Conservation (phyloP, 2,329 filamentous ascomycete genomes). For the Pseudogymnoascus sp. region DNA sequence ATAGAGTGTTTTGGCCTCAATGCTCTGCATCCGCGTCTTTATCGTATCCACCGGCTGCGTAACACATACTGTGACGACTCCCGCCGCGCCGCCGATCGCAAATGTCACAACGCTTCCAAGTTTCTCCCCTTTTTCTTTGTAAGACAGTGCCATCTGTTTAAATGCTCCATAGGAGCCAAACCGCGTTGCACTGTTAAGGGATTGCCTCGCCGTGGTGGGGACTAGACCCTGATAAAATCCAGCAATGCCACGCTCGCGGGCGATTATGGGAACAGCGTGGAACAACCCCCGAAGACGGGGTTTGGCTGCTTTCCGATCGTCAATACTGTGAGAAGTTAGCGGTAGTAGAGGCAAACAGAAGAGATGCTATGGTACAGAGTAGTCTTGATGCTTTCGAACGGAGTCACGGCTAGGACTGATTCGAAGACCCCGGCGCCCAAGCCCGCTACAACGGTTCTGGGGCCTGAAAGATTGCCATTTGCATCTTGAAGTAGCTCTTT, state of each 20-base stretch:
- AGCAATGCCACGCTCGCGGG: conserved; percentile 75
- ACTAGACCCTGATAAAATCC: conserved; percentile 98
- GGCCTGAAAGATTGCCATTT: conserved; percentile 82
- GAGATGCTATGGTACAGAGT: conserved; percentile 53
- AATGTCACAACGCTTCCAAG: conserved; percentile 86
- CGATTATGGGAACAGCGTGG: conserved; percentile 84
- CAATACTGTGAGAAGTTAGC: conserved; percentile 55
- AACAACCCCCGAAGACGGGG: conserved; percentile 89
- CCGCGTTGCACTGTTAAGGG: conserved; percentile 88
- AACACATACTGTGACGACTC: conserved; percentile 80
- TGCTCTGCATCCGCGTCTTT: conserved; percentile 97
- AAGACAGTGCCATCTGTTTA: conserved; percentile 85
- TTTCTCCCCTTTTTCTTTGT: conserved; percentile 91
- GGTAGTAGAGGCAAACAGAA: not conserved
- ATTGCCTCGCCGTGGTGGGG: conserved; percentile 88
- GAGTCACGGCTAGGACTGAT: conserved; percentile 86
- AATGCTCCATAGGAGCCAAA: conserved; percentile 88
- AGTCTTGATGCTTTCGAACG: conserved; percentile 97
- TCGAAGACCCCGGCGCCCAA: conserved; percentile 95
- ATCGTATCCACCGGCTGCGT: conserved; percentile 79
- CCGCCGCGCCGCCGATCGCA: conserved; percentile 80
- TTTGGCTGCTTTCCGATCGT: conserved; percentile 80
- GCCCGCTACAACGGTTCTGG: conserved; percentile 83
- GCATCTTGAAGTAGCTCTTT: conserved; percentile 75
- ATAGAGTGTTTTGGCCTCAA: conserved; percentile 74